Evolutionary conservation across 2,329 filamentous ascomycete genomes (phyloP), one percentile per base, ranked within the genome.

Genomic region (Sclerotinia borealis): DNA sequence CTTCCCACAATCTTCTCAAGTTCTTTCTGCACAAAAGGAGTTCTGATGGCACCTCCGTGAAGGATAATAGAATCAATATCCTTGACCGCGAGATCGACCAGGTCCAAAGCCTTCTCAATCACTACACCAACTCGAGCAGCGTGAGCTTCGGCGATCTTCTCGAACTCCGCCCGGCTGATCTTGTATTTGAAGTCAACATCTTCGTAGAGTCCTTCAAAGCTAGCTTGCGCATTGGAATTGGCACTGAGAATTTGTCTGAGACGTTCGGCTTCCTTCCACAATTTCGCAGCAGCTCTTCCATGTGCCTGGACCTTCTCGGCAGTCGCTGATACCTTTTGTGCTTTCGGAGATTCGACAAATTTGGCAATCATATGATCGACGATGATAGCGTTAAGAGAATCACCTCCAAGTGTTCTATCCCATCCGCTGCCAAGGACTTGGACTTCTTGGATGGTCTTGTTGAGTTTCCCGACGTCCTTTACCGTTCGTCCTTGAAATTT

Each of bases 401-500:
- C 93, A 62, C 95, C 95, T 64, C 95, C 95, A 22, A 99, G 86
- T 3, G 89, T 90, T 72, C 86, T 85, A 73, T 99, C 95, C 90
- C 91, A 99, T 65, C 91, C 92, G 69, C 84, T 84, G 64, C 93
- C 93, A 50, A 97, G 71, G 43, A 96, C 91, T 66, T 92, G 86
- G n/a, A 98, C 89, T 75, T 99, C 95, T 75, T 98, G 95, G 37
- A 99, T 79, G 1, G 92, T 97, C 84, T 98, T 98, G 82, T 97
- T 98, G 80, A 85, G 93, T 76, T 90, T 92, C 68, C 92, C 93
- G 62, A 93, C 79, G 71, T 97, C 93, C 81, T 98, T 99, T 67
- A 98, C 88, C 1, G 84, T 87, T 70, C 89, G 88, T 74, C 90
- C 90, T 76, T 97, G 93, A 78, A 99, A 96, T 72, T 88, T 89